phyloP scores from a whole-genome alignment of 768 basidiomycete species.

The Gelatoporia subvermispora region DNA sequence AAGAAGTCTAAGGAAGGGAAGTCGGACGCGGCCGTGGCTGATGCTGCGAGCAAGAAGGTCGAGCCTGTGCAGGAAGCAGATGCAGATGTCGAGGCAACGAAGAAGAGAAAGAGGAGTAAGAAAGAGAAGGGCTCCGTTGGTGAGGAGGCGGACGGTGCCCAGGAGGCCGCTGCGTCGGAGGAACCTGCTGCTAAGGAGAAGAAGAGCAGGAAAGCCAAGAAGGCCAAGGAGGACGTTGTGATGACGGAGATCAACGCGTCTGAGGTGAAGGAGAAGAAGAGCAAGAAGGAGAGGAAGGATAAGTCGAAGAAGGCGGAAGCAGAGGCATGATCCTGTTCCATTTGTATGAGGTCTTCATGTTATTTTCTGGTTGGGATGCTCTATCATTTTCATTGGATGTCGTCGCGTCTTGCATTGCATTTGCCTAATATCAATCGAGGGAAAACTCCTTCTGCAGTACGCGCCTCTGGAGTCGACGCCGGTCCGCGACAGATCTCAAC shows the following conservation, averaged over 20 bases:
- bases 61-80: slow-evolving; percentile 22
- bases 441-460: no score
- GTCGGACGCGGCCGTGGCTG: slow-evolving; percentile 16
- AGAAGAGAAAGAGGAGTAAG: not conserved
- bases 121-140: not conserved
- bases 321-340: no score
- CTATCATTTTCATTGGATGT: no score
- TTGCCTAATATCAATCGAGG: no score
- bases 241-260: not conserved
- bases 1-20: slow-evolving; percentile 27
- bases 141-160: not conserved
- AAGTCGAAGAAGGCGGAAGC: no score
- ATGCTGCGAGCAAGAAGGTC: slow-evolving; percentile 14
- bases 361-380: no score
- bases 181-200: slow-evolving; percentile 17
- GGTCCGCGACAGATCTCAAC: no score
- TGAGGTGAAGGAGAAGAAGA: not conserved
- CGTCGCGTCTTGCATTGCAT: no score
- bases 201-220: not conserved
- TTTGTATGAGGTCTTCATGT: no score
- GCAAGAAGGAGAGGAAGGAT: not conserved
- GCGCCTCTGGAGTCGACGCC: no score
- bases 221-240: not conserved
- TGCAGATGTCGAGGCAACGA: slow-evolving; percentile 1
- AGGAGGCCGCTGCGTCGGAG: not conserved